Base-by-base conservation (phyloP, 2,329 filamentous ascomycete genomes). In the Fusarium praegraminearum region DNA sequence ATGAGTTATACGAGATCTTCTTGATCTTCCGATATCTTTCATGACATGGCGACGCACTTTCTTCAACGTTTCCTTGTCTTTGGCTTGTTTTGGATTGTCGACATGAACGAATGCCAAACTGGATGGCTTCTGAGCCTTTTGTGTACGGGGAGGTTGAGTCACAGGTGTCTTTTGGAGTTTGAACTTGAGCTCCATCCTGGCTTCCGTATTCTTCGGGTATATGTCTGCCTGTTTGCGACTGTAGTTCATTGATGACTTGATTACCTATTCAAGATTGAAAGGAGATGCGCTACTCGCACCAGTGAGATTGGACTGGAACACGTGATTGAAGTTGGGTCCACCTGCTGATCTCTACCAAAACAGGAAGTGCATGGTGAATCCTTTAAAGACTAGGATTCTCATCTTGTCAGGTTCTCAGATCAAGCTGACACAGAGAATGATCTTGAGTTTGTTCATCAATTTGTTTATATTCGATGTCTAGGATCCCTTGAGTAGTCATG, bases 21-120 rank as follows among this genome's bases (percentile, higher is more conserved):
- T 44, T 13, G 70, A 63, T 13, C 24, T 61, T 0, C 69, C 71
- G n/a, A 72, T 69, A 7, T 66, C 50, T 41, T 51, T 59, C 71
- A 73, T 72, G 11, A 73, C 72, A 67, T 74, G 71, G 3, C 71
- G 72, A 13, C 72, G 71, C n/a, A 74, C 65, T n/a, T 57, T 63
- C 1, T 58, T 67, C 24, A 72, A 51, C 2, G 60, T 65, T 28
- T 53, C 43, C 15, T 47, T 38, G 8, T 65, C 58, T 22, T 69
- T 73, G 11, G 59, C 18, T 30, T 65, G 56, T 5, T 38, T 44
- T 2, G 71, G 70, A 12, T 71, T 43, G 28, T 51, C 41, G 18
- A 71, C 57, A 16, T 72, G 41, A 16, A 73, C 45, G 33, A 73
- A 73, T 1, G 67, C 47, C 2, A 72, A 38, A 1, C 35, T 53